Conservation (phyloP, 2,329 filamentous ascomycete species). For the Trichoderma koningiopsis region DNA sequence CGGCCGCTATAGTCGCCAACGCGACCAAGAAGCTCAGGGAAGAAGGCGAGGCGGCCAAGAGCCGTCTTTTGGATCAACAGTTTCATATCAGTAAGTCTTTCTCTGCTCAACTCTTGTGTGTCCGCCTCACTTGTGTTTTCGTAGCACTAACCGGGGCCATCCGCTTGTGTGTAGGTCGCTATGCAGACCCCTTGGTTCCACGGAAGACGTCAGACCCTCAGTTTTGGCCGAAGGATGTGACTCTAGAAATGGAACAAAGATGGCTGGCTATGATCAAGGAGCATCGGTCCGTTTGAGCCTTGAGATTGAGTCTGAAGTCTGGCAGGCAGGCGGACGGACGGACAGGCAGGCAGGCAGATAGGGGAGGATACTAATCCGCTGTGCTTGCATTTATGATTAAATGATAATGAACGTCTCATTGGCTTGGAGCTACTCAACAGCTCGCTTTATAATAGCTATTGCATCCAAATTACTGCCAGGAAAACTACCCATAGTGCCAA, state of each 20-base stretch:
- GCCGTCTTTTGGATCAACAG: constrained; percentile 47
- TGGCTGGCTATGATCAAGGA: constrained; percentile 41
- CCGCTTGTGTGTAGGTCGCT: constrained; percentile 38
- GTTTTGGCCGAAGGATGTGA: constrained; percentile 44
- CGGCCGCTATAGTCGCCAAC: constrained; percentile 30
- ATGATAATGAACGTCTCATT: not conserved
- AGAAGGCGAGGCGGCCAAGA: constrained; percentile 44
- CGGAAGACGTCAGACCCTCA: constrained; percentile 38
- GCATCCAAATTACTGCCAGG: not conserved
- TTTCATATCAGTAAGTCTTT: constrained; percentile 50
- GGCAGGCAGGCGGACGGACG: not conserved
- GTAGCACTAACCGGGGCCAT: not conserved
- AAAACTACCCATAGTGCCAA: not conserved
- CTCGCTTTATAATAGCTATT: not conserved
- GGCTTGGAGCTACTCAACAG: not conserved
- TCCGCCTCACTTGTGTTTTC: not conserved
- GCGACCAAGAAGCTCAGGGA: constrained; percentile 46
- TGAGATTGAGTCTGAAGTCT: not conserved
- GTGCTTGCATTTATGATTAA: not conserved
- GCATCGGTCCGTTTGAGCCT: constrained; percentile 8
- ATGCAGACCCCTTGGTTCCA: constrained; percentile 51
- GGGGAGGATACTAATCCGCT: not conserved
- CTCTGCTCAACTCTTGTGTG: not conserved
- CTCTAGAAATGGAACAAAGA: constrained; percentile 44
- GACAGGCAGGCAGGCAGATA: not conserved